These are phyloP conservation scores for Ophiostoma populinum DNA, from an alignment of 2,329 filamentous ascomycete genomes.

Conservation along the genomic window DNA sequence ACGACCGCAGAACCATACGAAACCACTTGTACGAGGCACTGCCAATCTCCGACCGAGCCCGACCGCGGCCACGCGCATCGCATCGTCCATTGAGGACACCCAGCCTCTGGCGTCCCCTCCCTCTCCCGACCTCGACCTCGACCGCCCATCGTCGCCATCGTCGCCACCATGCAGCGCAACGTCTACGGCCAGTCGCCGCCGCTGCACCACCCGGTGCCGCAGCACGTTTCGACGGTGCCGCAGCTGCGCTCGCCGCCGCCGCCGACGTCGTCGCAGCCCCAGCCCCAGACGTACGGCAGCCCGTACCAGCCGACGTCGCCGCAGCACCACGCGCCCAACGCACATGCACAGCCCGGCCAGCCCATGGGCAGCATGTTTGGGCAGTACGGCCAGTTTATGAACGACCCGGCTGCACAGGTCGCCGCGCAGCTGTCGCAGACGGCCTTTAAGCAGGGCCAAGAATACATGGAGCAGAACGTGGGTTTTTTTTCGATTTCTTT, in stretches of 20 bases:
- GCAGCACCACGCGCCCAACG: conserved; percentile 37
- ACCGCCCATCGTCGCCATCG: background rate
- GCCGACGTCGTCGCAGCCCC: conserved; percentile 50
- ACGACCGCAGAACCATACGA: no score
- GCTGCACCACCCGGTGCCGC: conserved; percentile 89
- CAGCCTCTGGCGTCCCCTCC: no score
- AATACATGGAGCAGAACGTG: conserved; percentile 95
- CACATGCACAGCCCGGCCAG: conserved; percentile 24
- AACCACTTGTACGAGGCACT: no score
- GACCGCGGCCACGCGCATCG: no score
- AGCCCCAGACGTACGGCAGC: conserved; percentile 45
- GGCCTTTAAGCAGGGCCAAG: conserved; percentile 78
- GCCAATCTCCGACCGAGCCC: no score
- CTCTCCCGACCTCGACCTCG: no score
- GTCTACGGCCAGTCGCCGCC: conserved; percentile 78
- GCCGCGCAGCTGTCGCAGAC: conserved; percentile 87
- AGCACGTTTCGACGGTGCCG: conserved; percentile 95
- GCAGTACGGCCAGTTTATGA: conserved; percentile 84
- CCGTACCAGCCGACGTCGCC: conserved; percentile 56
- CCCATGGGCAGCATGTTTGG: conserved; percentile 38
- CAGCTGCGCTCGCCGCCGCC: conserved; percentile 89
- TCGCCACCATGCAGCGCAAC: conserved; percentile 61
- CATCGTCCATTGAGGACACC: no score
- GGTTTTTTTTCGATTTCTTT: background rate
- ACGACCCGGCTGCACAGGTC: conserved; percentile 86